Evolutionary conservation across 805 yeast genomes (phyloP).

Genomic region (Monosporozyma aerobia): DNA sequence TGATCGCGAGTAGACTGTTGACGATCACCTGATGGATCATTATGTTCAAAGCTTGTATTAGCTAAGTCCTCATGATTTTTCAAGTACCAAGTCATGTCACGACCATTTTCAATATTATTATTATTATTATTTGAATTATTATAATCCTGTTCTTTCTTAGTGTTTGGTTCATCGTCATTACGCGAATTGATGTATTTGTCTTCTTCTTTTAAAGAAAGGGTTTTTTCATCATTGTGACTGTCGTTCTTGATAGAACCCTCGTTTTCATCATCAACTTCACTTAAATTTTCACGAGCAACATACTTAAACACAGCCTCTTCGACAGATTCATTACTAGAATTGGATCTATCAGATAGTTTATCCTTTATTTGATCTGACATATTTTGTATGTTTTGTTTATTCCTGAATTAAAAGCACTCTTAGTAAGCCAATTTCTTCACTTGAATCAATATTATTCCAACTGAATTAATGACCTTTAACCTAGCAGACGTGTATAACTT

Average conservation of each 20-base stretch:
- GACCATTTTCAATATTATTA: conserved; percentile 1
- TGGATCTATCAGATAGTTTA: background rate
- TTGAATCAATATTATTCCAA: background rate
- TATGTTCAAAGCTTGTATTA: background rate
- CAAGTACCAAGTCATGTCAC: conserved; percentile 21
- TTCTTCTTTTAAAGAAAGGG: conserved; percentile 9
- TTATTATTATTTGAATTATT: conserved; percentile 6
- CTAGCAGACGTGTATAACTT: background rate
- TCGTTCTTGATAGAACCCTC: background rate
- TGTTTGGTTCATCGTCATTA: background rate
- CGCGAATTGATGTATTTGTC: background rate
- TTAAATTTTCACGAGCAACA: conserved; percentile 55
- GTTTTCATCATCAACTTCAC: conserved; percentile 10
- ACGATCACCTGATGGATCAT: background rate
- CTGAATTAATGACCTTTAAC: background rate
- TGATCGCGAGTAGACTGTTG: conserved; percentile 1
- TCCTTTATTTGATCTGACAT: background rate
- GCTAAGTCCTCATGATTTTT: conserved; percentile 14
- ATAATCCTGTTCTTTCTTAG: conserved; percentile 2
- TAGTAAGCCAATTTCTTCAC: background rate
- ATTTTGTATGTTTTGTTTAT: background rate
- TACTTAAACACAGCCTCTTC: conserved; percentile 72
- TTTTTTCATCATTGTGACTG: conserved; percentile 12
- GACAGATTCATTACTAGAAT: conserved; percentile 34
- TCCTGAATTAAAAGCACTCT: background rate